These are phyloP conservation scores for Hypomyces rosellus DNA, from an alignment of 2,329 filamentous ascomycete genomes.

Conservation along the genomic window DNA sequence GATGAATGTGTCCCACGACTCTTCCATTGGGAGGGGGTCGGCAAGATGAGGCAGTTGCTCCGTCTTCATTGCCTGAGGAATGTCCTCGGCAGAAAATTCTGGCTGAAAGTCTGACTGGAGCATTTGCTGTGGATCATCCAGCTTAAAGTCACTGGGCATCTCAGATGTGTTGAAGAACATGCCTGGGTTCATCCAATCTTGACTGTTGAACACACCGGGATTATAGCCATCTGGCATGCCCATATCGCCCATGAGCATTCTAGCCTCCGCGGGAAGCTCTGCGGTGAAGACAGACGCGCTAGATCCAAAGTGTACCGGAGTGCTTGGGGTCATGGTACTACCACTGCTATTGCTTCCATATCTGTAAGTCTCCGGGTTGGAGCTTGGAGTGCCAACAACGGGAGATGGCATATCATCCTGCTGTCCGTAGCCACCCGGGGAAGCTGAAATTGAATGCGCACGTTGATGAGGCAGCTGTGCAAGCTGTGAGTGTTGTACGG, in stretches of 20 bases:
- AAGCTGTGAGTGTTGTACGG: background rate
- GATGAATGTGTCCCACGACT: too few species aligned
- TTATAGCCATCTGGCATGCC: too few species aligned
- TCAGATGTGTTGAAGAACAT: conserved; percentile 15
- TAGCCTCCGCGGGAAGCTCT: conserved; percentile 36
- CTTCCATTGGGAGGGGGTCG: too few species aligned
- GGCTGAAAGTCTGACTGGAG: background rate
- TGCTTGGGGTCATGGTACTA: conserved; percentile 15
- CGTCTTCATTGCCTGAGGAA: too few species aligned
- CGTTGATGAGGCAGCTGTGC: background rate
- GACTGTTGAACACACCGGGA: background rate
- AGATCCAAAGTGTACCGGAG: conserved; percentile 15
- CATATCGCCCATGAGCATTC: conserved; percentile 30
- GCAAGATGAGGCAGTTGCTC: too few species aligned
- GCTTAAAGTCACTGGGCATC: conserved; percentile 17
- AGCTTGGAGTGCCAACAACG: background rate
- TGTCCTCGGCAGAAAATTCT: background rate
- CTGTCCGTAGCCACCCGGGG: background rate
- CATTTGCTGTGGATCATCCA: background rate
- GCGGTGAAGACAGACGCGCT: conserved; percentile 34
- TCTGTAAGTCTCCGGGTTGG: background rate
- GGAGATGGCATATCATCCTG: background rate
- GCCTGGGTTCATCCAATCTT: background rate
- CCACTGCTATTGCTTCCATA: background rate
- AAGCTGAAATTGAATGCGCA: background rate